A percentile compares a stretch with the other conserved stretches of the same genome.
Evolutionary conservation across 2,329 filamentous ascomycete species (phyloP).

Genomic region (Ophiocordyceps camponoti-floridani): DNA sequence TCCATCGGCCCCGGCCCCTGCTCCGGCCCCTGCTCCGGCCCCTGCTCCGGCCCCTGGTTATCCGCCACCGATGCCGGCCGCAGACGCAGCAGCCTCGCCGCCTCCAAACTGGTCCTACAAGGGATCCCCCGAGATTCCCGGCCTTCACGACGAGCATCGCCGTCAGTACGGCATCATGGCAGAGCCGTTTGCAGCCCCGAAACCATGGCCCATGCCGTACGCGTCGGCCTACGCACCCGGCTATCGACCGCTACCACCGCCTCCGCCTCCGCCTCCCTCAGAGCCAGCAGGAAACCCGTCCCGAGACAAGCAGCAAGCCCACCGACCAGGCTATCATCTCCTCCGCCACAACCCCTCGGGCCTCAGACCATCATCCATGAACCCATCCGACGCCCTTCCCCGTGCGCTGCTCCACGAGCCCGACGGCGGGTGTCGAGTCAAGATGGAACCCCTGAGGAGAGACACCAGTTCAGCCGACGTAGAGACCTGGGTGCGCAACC

Average conservation of each 20-base stretch:
- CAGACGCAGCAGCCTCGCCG: background rate
- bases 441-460: constrained; percentile 10
- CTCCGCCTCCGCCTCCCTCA: too few species aligned
- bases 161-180: background rate
- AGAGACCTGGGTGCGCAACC: constrained; percentile 10
- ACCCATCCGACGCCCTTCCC: background rate
- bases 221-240: background rate
- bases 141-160: background rate
- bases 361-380: too few species aligned
- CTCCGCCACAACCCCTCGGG: background rate
- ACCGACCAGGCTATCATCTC: background rate
- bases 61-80: background rate
- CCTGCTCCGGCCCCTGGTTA: too few species aligned
- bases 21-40: background rate
- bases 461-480: constrained; percentile 8
- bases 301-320: background rate
- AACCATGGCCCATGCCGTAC: background rate
- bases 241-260: background rate
- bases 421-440: constrained; percentile 6
- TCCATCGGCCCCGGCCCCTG: too few species aligned
- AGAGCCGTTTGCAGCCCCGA: background rate
- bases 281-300: background rate
- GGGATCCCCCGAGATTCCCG: background rate
- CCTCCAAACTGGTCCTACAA: background rate
- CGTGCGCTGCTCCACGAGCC: background rate